Evolutionary conservation across 257 asterid genomes (phyloP).

Genomic region (Gardenia jasminoides): DNA sequence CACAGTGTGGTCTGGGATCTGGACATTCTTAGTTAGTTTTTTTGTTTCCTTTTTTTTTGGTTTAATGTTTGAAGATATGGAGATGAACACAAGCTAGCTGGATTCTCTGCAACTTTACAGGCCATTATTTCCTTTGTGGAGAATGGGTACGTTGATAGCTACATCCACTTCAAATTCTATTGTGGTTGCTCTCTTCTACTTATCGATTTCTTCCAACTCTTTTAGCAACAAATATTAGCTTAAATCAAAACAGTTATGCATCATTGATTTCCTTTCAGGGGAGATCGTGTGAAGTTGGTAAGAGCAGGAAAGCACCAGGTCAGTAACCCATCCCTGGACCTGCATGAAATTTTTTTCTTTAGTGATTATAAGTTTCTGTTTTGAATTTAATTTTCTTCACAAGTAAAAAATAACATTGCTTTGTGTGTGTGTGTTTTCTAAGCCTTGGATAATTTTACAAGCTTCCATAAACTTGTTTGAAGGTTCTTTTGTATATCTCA

Average conservation of each 20-base stretch:
- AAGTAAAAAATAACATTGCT: not conserved
- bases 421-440: not conserved
- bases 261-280: constrained; percentile 53
- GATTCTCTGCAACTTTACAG: constrained; percentile 97
- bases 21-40: constrained; percentile 3
- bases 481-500: not conserved
- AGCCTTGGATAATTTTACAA: not conserved
- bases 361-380: not conserved
- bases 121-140: constrained; percentile 98
- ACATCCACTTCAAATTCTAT: constrained; percentile 18
- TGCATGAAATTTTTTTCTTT: not conserved
- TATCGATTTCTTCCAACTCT: not conserved
- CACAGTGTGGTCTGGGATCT: constrained; percentile 6
- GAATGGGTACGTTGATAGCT: constrained; percentile 61
- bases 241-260: not conserved
- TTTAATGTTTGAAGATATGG: constrained; percentile 68
- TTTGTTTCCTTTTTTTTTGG: not conserved
- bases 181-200: constrained; percentile 3
- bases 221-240: constrained; percentile 5
- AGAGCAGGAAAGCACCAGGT: constrained; percentile 99
- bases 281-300: constrained; percentile 83
- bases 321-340: constrained; percentile 19
- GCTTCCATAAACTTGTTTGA: not conserved
- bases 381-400: not conserved
- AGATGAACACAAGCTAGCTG: constrained; percentile 97